Base-by-base conservation (phyloP, 2,329 filamentous ascomycete species). In the Celoporthe dispersa region DNA sequence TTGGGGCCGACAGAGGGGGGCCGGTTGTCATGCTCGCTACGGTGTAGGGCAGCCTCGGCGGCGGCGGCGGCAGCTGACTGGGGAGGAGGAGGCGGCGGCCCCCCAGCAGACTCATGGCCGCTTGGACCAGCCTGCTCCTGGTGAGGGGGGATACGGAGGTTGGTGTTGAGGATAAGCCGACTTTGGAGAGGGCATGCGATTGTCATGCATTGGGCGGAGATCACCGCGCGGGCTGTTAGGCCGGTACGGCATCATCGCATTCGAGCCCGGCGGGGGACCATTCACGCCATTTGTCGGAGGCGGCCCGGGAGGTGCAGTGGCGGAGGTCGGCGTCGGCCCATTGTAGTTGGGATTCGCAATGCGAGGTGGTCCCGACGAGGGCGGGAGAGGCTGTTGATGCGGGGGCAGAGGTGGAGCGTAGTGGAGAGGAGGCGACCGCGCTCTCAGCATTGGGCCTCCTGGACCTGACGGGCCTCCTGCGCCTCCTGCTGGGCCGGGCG, bases 141-240 rank as follows among this genome's bases (percentile, higher is more conserved):
- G 74, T 94, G 93, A 73, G 92, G 91, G 75, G n/a, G 91, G 85
- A 77, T 93, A 97, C 0, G 82, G 79, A 39, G 85, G 82, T 73
- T 91, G 92, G 73, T 93, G 92, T 76, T 94, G 93, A 6, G 92
- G 90, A 77, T 96, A 97, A 9, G 89, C 90, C 53, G 93, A 92
- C 77, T 94, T 94, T 70, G 94, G 94, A n/a, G 95, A 98, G n/a
- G 93, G 89, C 81, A 94, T 92, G 71, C 92, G 90, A 77, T 91
- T 93, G 74, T 97, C 94, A 74, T 95, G 66, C 73, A 96, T 87
- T 1, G 92, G 91, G 66, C 94, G 89, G 62, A 94, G 90, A 74
- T 98, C 95, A 51, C 57, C 57, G 28, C 66, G 57, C 71, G 94
- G 93, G 79, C 92, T 97, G 75, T 90, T 90, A 39, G 90, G 88